These are phyloP conservation scores for Peronospora destructor DNA, from an alignment of 352 stramenopile species.

Conservation along the genomic window DNA sequence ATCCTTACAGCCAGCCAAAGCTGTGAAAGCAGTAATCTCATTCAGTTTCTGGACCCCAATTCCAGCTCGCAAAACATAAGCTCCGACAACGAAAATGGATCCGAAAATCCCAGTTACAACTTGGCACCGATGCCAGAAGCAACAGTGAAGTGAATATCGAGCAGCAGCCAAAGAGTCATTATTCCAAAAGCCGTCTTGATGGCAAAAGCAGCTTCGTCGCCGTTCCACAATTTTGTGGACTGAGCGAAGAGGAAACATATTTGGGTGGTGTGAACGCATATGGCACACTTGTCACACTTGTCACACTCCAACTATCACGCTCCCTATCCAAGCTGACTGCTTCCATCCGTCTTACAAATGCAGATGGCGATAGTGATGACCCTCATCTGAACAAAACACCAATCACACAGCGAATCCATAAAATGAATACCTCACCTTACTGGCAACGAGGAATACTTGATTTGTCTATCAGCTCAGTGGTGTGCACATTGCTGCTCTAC, in stretches of 20 bases:
- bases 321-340: conserved; percentile 22
- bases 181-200: conserved; percentile 51
- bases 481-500: conserved; percentile 11
- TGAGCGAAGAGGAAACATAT: conserved; percentile 31
- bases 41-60: not conserved
- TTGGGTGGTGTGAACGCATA: too few species aligned
- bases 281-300: conserved; percentile 4
- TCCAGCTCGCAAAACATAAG: conserved; percentile 13
- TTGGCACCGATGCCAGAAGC: conserved; percentile 39
- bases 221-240: conserved; percentile 10
- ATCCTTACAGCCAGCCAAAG: too few species aligned
- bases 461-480: conserved; percentile 5
- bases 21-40: too few species aligned
- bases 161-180: conserved; percentile 26
- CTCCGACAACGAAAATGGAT: conserved; percentile 20
- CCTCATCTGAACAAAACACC: too few species aligned
- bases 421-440: conserved; percentile 10
- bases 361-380: conserved; percentile 15
- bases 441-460: conserved; percentile 6
- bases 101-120: conserved; percentile 20
- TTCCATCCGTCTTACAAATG: conserved; percentile 26
- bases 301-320: conserved; percentile 11
- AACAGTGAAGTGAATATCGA: conserved; percentile 43
- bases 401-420: conserved; percentile 22
- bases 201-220: conserved; percentile 19